Conservation (phyloP, 106 monocot species). For the Dioscorea zingiberensis region DNA sequence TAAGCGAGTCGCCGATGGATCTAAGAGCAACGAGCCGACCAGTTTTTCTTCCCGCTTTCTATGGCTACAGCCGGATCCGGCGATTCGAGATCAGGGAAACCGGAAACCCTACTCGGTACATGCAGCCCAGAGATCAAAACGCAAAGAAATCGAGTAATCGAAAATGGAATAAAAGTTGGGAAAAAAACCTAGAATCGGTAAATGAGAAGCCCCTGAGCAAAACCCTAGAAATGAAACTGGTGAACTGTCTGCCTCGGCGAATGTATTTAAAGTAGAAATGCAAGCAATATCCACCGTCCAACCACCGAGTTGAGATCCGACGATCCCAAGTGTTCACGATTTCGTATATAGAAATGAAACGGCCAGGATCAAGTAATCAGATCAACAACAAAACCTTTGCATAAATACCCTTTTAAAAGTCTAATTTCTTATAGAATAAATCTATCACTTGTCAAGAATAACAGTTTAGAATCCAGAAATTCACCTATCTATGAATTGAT, state of each 20-base stretch:
- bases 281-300: neutral
- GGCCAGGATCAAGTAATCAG: no score
- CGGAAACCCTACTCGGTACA: constrained; percentile 7
- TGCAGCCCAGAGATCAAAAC: neutral
- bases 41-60: neutral
- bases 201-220: neutral
- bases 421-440: no score
- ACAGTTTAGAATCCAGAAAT: no score
- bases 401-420: no score
- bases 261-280: neutral
- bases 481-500: no score
- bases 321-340: neutral
- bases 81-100: constrained; percentile 9
- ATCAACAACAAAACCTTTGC: no score
- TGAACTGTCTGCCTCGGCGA: no score
- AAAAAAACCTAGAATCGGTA: neutral
- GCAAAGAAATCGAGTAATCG: neutral
- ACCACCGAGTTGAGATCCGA: neutral
- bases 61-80: constrained; percentile 6
- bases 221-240: neutral
- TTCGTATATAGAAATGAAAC: no score
- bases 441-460: no score
- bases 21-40: neutral
- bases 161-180: no score
- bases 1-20: neutral